These are phyloP conservation scores for Podila epigama DNA, from an alignment of 192 early-diverging fungal genomes.

Conservation along the genomic window DNA sequence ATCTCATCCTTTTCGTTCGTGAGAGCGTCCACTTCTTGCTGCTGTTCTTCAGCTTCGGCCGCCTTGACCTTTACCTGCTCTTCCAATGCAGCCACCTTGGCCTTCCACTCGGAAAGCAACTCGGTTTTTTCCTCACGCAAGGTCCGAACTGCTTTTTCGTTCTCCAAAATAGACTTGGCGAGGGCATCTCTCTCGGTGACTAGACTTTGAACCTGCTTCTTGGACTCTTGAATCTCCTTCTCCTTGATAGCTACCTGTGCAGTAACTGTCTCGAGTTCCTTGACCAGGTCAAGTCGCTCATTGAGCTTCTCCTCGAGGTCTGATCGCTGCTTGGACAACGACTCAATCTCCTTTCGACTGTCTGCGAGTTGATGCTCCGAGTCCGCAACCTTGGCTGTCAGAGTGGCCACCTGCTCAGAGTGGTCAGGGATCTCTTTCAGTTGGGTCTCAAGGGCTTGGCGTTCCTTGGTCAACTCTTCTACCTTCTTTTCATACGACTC, in stretches of 20 bases:
- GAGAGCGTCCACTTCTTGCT: neutral
- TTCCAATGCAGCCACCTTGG: conserved; percentile 4
- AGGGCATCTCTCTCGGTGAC: neutral
- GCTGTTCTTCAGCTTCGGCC: neutral
- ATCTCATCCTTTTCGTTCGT: neutral
- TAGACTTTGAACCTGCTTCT: conserved; percentile 7
- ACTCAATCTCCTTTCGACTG: conserved; percentile 11
- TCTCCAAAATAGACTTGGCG: neutral
- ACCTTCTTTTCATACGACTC: conserved; percentile 6
- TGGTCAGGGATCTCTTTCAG: conserved; percentile 11
- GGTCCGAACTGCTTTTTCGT: neutral
- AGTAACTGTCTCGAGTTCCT: neutral
- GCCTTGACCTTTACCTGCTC: neutral
- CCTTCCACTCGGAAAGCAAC: conserved; percentile 4
- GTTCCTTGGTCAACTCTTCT: conserved; percentile 16
- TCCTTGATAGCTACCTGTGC: conserved; percentile 3
- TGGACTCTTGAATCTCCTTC: neutral
- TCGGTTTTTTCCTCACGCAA: neutral
- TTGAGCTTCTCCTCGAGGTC: neutral
- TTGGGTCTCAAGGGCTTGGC: conserved; percentile 7
- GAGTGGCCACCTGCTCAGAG: conserved; percentile 8
- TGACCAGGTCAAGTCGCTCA: neutral
- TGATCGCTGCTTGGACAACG: neutral
- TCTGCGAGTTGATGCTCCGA: conserved; percentile 12
- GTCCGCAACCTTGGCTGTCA: conserved; percentile 2